phyloP scores from a whole-genome alignment of 2,329 filamentous ascomycete genomes.

The Neonectria punicea region DNA sequence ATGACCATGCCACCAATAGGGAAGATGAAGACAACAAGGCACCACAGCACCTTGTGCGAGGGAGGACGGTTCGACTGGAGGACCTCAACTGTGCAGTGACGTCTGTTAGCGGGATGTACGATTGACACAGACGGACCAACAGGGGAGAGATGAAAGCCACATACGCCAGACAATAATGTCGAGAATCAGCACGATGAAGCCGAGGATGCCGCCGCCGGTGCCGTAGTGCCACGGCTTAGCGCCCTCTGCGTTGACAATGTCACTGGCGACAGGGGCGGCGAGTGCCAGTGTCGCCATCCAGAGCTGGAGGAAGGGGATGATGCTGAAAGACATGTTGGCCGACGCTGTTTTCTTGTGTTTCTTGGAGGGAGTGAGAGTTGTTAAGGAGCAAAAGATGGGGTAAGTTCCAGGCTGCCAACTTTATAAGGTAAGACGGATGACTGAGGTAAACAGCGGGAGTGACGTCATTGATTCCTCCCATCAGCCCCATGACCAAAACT shows the following conservation, averaged over 20 bases:
- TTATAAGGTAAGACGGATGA: background rate
- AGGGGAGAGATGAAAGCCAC: slow-evolving; percentile 39
- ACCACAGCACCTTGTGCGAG: slow-evolving; percentile 70
- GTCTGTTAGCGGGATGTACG: slow-evolving; percentile 6
- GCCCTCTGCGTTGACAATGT: slow-evolving; percentile 46
- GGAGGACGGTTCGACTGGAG: slow-evolving; percentile 70
- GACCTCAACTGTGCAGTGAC: slow-evolving; percentile 64
- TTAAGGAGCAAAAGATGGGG: background rate
- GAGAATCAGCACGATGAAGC: slow-evolving; percentile 69
- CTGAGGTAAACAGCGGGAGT: background rate
- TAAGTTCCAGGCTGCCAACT: background rate
- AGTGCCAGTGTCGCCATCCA: slow-evolving; percentile 61
- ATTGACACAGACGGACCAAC: slow-evolving; percentile 17
- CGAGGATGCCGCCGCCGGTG: slow-evolving; percentile 69
- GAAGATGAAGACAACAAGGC: slow-evolving; percentile 71
- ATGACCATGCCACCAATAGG: slow-evolving; percentile 69
- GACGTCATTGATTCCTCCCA: background rate
- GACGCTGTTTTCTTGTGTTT: background rate
- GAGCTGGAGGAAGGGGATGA: slow-evolving; percentile 36
- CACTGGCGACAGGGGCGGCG: slow-evolving; percentile 52
- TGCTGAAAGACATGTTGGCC: background rate
- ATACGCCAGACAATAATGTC: slow-evolving; percentile 72
- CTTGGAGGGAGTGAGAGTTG: background rate
- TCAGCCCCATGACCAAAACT: background rate
- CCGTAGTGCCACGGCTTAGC: slow-evolving; percentile 66